Base-by-base conservation (phyloP, 2,329 filamentous ascomycete genomes). In the Aspergillus sclerotialis region DNA sequence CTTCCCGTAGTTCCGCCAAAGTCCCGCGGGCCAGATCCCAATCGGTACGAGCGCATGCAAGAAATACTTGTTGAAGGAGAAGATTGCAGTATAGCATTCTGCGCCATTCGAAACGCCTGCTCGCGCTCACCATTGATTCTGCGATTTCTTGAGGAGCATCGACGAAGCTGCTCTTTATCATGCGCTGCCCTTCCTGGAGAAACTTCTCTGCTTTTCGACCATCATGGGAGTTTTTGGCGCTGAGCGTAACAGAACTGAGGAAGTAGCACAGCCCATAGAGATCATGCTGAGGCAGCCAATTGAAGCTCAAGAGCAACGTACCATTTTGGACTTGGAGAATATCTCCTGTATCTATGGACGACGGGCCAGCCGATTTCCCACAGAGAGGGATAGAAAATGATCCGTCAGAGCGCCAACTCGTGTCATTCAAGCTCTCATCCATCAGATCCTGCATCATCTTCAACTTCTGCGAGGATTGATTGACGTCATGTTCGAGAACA, bases 1-100 rank as follows among this genome's bases (percentile, higher is more conserved):
- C 63, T 33, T 53, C 58, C 33, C 72, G 67, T 9, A 84, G 61
- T 28, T 72, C 68, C 9, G 69, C 61, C 12, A 85, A 58, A 36
- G 69, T 73, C 38, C 75, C 64, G 47, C 68, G 72, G 4, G 84
- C 82, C 28, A 70, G 69, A 8, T 70, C 61, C 79, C 82, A 89
- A 40, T 86, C 77, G 27, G 80, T 83, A 32, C 80, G 75, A 27
- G 78, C 80, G 29, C 82, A 84, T 1, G 78, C 72, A 36, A 83
- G 70, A 32, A 92, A 73, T 3, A 80, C 79, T 16, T 81, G 75
- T 12, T 89, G 71, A n/a, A 87, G 70, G 32, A 81, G 74, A 23
- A 87, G 68, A 43, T 86, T 82, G 53, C 77, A 80, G 39, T 78
- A 75, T 6, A 86, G 68, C 33, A 78, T 71, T 36, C 67, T 70